Evolutionary conservation across 768 basidiomycete species (phyloP).

Genomic region (Boletus sensibilis): DNA sequence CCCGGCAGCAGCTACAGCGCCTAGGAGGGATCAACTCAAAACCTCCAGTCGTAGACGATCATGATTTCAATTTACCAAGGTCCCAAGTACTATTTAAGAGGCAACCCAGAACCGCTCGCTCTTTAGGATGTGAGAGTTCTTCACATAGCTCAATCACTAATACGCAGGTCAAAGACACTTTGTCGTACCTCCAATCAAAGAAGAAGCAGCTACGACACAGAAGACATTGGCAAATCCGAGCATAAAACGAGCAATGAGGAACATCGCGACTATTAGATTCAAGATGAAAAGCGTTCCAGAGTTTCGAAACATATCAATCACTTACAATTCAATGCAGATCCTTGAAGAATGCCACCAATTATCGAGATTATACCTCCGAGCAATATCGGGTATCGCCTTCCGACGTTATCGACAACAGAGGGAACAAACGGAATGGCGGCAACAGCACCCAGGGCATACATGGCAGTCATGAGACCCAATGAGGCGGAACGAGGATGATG

Average conservation of each 20-base stretch:
- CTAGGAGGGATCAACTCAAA: constrained; percentile 1
- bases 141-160: neutral
- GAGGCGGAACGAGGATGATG: constrained; percentile 50
- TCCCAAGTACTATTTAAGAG: constrained; percentile 12
- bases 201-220: constrained; percentile 20
- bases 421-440: constrained; percentile 45
- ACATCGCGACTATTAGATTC: constrained; percentile 10
- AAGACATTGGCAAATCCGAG: constrained; percentile 15
- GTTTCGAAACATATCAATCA: neutral
- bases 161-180: too few species aligned
- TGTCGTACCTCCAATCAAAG: constrained; percentile 21
- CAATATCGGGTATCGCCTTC: constrained; percentile 18
- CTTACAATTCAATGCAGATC: constrained; percentile 16
- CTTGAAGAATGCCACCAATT: constrained; percentile 18
- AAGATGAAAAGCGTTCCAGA: neutral
- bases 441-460: constrained; percentile 62
- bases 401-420: constrained; percentile 7
- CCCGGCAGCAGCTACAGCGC: constrained; percentile 43
- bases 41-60: too few species aligned
- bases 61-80: constrained; percentile 8
- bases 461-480: constrained; percentile 34
- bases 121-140: constrained; percentile 26
- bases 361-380: constrained; percentile 8
- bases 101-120: constrained; percentile 14
- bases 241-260: constrained; percentile 17